These are phyloP conservation scores for Beauveria sp. DNA, from an alignment of 2,329 filamentous ascomycete species.

Conservation along the genomic window DNA sequence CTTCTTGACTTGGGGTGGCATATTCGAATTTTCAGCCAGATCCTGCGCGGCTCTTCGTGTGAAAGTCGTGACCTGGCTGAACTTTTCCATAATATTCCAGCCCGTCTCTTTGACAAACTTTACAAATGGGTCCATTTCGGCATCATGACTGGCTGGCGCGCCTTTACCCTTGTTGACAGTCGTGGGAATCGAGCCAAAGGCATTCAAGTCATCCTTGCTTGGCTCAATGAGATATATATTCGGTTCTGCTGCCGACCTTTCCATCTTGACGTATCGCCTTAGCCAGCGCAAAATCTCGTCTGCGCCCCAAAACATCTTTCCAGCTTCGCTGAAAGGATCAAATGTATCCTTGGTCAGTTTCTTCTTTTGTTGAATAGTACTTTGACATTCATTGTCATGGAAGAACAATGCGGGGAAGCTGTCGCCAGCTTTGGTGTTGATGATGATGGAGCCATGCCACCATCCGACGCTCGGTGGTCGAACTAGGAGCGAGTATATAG, in stretches of 20 bases:
- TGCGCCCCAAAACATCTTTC: constrained; percentile 93
- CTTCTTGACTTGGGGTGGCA: constrained; percentile 81
- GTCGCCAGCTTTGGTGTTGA: constrained; percentile 85
- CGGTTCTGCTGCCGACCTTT: constrained; percentile 77
- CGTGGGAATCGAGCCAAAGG: constrained; percentile 63
- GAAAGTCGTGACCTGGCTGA: constrained; percentile 96
- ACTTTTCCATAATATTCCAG: constrained; percentile 94
- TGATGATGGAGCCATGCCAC: constrained; percentile 96
- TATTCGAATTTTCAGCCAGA: constrained; percentile 79
- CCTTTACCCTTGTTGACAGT: constrained; percentile 27
- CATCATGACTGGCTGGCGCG: constrained; percentile 46
- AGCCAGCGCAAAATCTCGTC: constrained; percentile 93
- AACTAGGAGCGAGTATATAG: constrained; percentile 85
- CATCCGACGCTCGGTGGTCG: constrained; percentile 89
- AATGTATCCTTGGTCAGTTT: constrained; percentile 76
- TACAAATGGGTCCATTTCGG: constrained; percentile 82
- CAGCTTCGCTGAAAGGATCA: constrained; percentile 78
- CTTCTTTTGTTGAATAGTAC: constrained; percentile 90
- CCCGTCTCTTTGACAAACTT: constrained; percentile 91
- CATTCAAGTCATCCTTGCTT: constrained; percentile 70
- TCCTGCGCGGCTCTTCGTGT: constrained; percentile 87
- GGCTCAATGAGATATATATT: constrained; percentile 91
- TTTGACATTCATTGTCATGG: constrained; percentile 94
- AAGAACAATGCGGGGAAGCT: constrained; percentile 96
- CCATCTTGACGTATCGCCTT: constrained; percentile 72